A percentile compares a stretch with the other conserved stretches of the same genome.
Conservation (phyloP, 2,329 filamentous ascomycete species). For the Colletotrichum kahawae region DNA sequence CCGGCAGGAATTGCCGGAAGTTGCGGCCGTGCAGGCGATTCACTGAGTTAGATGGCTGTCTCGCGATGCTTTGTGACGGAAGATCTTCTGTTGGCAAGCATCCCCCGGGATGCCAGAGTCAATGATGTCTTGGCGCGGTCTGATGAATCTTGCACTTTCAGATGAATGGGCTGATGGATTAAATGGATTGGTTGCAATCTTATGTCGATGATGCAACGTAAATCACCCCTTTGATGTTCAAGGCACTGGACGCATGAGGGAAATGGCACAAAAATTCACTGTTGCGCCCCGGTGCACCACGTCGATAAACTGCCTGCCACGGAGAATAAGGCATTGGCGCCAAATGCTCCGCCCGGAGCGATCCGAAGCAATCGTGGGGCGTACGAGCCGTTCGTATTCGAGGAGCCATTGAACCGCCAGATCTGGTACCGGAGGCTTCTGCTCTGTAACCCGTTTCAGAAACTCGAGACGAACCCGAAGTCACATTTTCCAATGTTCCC, state of each 20-base stretch:
- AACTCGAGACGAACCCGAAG: not conserved
- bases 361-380: not conserved
- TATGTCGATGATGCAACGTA: not conserved
- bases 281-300: too few species aligned
- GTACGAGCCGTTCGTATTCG: not conserved
- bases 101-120: not conserved
- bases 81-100: not conserved
- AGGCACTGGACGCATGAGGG: not conserved
- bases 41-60: not conserved
- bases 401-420: not conserved
- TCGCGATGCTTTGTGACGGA: too few species aligned
- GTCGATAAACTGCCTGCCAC: not conserved
- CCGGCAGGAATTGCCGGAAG: not conserved
- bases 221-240: not conserved
- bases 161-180: not conserved
- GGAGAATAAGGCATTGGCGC: not conserved
- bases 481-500: not conserved
- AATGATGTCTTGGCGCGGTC: not conserved
- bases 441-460: not conserved
- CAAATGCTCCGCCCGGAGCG: not conserved
- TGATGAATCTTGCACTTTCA: not conserved
- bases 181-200: not conserved
- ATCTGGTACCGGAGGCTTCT: not conserved
- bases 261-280: not conserved
- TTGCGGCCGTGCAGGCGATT: not conserved